Evolutionary conservation across 1,139 yeast species (phyloP), one percentile per base, ranked within the genome.

Genomic region (Lipomyces yarrowii): DNA sequence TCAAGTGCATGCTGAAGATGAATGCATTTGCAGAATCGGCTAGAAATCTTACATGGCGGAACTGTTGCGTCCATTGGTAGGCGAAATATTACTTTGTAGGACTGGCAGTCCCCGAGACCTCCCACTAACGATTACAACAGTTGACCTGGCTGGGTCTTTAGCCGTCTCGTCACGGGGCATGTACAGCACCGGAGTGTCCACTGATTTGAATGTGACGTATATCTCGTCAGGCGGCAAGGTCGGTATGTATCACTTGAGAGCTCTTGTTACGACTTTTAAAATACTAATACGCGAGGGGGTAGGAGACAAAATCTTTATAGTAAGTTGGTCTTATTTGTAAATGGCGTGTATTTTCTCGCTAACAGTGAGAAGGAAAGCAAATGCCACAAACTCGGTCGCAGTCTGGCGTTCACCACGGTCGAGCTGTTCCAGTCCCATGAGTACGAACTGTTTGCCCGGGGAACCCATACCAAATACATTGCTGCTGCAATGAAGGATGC

Each of bases 71-170:
- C 73, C 6, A 69, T 73, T n/a, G 75, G 73, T 71, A 56, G 26
- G 55, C 18, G 39, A 18, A 26, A 26, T 26, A 26, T 26, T 26
- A 26, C 6, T 15, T 18, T 8, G 55, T 11, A 2, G 26, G 15
- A 42, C 33, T n/a, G 6, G 10, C 30, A 4, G 30, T 15, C 32
- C 23, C n/a, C n/a, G 42, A 13, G 18, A 23, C 56, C 61, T 46
- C 35, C 21, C 5, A 48, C 35, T 55, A 18, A 33, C 26, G 42
- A 8, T 57, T 26, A 23, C 77, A 4, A 63, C 74, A 39, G 81
- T 80, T 15, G 83, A 81, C 63, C 74, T 81, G 2, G 83, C 83
- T 11, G 83, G 83, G n/a, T 80, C 83, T 3, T 71, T 81, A 62
- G 83, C 83, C 0, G 74, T 80, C 4, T 78, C 83, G 1, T 77